Percentiles rank a stretch among this genome's conserved stretches.
These are phyloP conservation scores for Rhodotorula toruloides DNA, from an alignment of 768 basidiomycete species.

Conservation along the genomic window DNA sequence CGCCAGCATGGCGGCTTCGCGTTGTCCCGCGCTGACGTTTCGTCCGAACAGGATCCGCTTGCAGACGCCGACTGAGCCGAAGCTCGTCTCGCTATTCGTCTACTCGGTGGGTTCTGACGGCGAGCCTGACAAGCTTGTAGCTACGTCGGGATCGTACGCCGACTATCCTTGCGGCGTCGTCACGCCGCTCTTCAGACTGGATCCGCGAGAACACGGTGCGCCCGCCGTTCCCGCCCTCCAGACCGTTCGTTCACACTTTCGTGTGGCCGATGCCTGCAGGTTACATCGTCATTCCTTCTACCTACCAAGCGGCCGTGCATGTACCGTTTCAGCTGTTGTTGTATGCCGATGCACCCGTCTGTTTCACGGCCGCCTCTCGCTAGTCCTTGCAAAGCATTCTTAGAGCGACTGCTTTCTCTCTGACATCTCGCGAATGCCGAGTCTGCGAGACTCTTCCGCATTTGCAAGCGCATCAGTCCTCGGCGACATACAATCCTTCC, in stretches of 20 bases:
- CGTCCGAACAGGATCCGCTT: constrained; percentile 59
- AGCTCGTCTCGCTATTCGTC: constrained; percentile 55
- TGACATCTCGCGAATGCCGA: neutral
- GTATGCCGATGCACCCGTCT: constrained; percentile 24
- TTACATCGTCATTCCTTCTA: constrained; percentile 70
- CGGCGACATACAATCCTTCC: constrained; percentile 11
- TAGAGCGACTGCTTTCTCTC: neutral
- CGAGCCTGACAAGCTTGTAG: constrained; percentile 48
- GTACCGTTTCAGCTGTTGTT: constrained; percentile 55
- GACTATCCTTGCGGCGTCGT: constrained; percentile 68
- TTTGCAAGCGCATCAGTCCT: constrained; percentile 14
- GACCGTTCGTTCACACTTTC: too few relatives aligned
- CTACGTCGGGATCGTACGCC: constrained; percentile 74
- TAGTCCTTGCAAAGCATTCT: neutral
- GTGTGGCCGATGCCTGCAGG: constrained; percentile 50
- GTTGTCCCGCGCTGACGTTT: neutral
- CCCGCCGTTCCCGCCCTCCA: rapidly evolving
- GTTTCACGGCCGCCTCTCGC: neutral
- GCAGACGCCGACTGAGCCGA: constrained; percentile 54
- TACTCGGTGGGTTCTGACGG: constrained; percentile 56
- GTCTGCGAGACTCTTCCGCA: neutral
- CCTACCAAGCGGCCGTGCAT: constrained; percentile 60
- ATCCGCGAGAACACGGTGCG: constrained; percentile 13
- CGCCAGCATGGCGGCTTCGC: constrained; percentile 40
- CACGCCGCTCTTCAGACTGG: constrained; percentile 40